Conservation (phyloP, 2,329 filamentous ascomycete genomes). For the Reticulascus tulasneorum region DNA sequence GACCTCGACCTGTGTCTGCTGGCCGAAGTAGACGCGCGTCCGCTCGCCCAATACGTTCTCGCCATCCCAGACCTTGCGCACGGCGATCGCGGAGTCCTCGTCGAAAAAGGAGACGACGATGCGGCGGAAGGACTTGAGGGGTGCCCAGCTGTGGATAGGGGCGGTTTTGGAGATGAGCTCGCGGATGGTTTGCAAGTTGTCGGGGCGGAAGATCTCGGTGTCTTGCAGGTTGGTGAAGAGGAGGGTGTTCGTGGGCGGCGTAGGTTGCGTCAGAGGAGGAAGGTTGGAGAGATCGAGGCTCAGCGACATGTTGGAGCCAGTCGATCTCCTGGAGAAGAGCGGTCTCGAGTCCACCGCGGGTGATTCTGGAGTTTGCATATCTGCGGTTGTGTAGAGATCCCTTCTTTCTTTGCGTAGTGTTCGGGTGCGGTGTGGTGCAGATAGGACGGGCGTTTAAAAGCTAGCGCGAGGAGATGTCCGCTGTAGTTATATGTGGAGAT, state of each 20-base stretch:
- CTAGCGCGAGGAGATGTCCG: slow-evolving; percentile 9
- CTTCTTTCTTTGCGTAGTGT: slow-evolving; percentile 9
- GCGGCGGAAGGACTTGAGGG: slow-evolving; percentile 77
- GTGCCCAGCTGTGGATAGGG: slow-evolving; percentile 72
- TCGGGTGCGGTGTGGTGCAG: neutral
- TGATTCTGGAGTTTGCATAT: slow-evolving; percentile 17
- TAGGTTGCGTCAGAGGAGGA: slow-evolving; percentile 66
- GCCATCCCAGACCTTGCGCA: slow-evolving; percentile 70
- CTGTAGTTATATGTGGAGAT: slow-evolving; percentile 16
- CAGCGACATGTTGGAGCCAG: slow-evolving; percentile 47
- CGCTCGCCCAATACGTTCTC: slow-evolving; percentile 68
- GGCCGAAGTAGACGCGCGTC: slow-evolving; percentile 66
- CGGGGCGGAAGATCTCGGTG: slow-evolving; percentile 67
- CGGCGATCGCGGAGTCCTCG: slow-evolving; percentile 63
- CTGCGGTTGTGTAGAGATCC: neutral
- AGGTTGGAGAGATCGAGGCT: slow-evolving; percentile 71
- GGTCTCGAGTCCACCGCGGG: slow-evolving; percentile 22
- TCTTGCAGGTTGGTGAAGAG: slow-evolving; percentile 78
- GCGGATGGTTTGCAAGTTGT: slow-evolving; percentile 71
- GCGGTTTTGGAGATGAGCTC: slow-evolving; percentile 67
- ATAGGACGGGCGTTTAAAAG: neutral
- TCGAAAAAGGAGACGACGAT: slow-evolving; percentile 77
- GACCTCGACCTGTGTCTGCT: slow-evolving; percentile 52
- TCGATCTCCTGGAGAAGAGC: slow-evolving; percentile 32
- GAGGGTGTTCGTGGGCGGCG: slow-evolving; percentile 76